Percentiles rank a stretch among this genome's conserved stretches.
phyloP scores from a whole-genome alignment of 495 filamentous ascomycete species.

The Annulohypoxylon bovei region DNA sequence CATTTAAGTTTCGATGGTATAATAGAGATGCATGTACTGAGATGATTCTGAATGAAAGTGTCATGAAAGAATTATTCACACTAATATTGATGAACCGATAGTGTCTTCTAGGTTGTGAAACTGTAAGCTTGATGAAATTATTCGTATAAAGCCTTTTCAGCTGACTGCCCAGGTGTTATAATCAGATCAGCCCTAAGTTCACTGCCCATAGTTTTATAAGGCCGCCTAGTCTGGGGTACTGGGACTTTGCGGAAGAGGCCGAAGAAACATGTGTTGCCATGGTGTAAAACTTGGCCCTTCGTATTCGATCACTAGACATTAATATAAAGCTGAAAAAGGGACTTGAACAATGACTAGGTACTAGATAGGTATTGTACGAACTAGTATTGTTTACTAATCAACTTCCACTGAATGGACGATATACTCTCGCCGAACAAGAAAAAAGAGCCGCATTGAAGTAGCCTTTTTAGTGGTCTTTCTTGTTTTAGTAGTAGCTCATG shows the following conservation, averaged over 20 bases:
- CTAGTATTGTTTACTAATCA: neutral
- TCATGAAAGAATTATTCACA: neutral
- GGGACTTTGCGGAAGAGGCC: neutral
- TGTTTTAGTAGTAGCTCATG: neutral
- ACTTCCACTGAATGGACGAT: neutral
- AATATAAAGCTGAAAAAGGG: neutral
- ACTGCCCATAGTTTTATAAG: neutral
- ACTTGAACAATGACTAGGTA: neutral
- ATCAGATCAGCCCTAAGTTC: neutral
- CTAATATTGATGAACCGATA: neutral
- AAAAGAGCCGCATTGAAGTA: neutral
- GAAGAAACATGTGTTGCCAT: neutral
- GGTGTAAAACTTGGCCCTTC: neutral
- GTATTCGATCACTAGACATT: neutral
- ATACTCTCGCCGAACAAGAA: neutral
- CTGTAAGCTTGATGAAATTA: neutral
- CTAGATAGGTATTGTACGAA: no score
- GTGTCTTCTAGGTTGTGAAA: neutral
- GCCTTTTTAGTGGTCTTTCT: neutral
- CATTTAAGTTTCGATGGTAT: neutral
- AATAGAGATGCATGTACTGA: neutral
- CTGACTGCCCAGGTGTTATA: neutral
- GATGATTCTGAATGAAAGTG: neutral
- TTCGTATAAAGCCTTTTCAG: neutral
- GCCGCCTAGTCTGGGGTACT: neutral